Conservation (phyloP, 371 early-diverging fungal species). For the Rhizopus microsporus region DNA sequence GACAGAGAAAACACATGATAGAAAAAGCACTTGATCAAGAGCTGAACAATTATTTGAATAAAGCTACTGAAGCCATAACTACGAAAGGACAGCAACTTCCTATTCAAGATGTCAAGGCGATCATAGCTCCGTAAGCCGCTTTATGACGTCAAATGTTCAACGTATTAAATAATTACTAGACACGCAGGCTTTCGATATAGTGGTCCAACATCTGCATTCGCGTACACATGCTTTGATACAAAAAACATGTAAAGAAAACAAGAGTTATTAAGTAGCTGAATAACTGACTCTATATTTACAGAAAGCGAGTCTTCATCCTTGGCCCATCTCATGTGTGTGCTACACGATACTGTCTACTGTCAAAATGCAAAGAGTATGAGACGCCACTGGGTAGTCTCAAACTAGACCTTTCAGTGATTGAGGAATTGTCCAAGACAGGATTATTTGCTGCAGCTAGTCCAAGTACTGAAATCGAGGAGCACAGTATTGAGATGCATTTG, state of each 20-base stretch:
- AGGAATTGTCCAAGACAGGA: slow-evolving; percentile 55
- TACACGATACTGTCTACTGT: slow-evolving; percentile 78
- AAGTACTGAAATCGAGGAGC: slow-evolving; percentile 85
- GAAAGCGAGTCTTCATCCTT: slow-evolving; percentile 84
- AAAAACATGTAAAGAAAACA: slow-evolving; percentile 52
- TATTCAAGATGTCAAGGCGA: slow-evolving; percentile 63
- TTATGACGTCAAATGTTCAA: neutral
- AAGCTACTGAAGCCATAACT: slow-evolving; percentile 35
- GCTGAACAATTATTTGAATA: slow-evolving; percentile 54
- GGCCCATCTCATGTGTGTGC: slow-evolving; percentile 94
- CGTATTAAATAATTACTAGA: slow-evolving; percentile 36
- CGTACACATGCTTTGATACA: slow-evolving; percentile 74
- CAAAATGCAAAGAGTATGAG: slow-evolving; percentile 67
- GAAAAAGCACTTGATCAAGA: slow-evolving; percentile 38
- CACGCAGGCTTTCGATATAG: slow-evolving; percentile 93
- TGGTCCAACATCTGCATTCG: slow-evolving; percentile 88
- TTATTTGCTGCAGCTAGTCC: slow-evolving; percentile 66
- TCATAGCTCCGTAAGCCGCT: slow-evolving; percentile 82
- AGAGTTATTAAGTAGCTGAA: neutral
- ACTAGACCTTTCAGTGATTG: slow-evolving; percentile 67
- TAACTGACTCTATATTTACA: slow-evolving; percentile 17
- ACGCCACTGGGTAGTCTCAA: slow-evolving; percentile 86
- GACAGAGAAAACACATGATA: slow-evolving; percentile 4
- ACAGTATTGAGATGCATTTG: slow-evolving; percentile 95
- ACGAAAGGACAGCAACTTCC: slow-evolving; percentile 28